Percentiles rank a stretch among this genome's conserved stretches.
phyloP scores from a whole-genome alignment of 2,329 filamentous ascomycete genomes.

The Stemphylium beticola region DNA sequence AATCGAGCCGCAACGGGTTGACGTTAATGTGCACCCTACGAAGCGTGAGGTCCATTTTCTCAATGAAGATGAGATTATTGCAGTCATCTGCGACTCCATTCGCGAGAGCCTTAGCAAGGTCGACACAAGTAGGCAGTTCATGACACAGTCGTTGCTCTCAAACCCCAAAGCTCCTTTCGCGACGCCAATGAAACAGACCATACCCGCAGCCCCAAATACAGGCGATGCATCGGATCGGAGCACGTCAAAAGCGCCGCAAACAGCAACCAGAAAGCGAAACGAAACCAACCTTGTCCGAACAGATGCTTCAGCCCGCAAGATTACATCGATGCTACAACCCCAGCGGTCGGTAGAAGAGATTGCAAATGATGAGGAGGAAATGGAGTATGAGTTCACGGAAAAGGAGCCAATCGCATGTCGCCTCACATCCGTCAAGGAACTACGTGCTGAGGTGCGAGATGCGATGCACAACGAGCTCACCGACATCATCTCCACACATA shows the following conservation, averaged over 20 bases:
- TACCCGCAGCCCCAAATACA: conserved; percentile 25
- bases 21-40: conserved; percentile 97
- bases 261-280: conserved; percentile 59
- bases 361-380: conserved; percentile 53
- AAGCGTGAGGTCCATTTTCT: conserved; percentile 97
- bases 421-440: conserved; percentile 82
- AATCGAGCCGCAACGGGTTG: conserved; percentile 88
- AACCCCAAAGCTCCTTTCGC: conserved; percentile 47
- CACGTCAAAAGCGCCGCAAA: conserved; percentile 36
- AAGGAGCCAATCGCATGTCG: conserved; percentile 73
- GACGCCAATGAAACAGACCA: conserved; percentile 48
- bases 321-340: conserved; percentile 91
- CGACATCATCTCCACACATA: conserved; percentile 85
- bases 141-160: conserved; percentile 83
- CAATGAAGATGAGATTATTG: conserved; percentile 95
- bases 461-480: conserved; percentile 84
- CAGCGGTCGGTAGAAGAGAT: conserved; percentile 46
- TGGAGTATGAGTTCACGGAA: conserved; percentile 75
- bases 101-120: conserved; percentile 80
- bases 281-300: conserved; percentile 92
- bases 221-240: conserved; percentile 33
- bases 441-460: conserved; percentile 80
- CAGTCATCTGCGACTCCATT: conserved; percentile 81
- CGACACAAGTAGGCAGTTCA: conserved; percentile 91
- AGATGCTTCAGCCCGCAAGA: conserved; percentile 87